phyloP scores from a whole-genome alignment of 139 green algal species.

The Micromonas pusilla region DNA sequence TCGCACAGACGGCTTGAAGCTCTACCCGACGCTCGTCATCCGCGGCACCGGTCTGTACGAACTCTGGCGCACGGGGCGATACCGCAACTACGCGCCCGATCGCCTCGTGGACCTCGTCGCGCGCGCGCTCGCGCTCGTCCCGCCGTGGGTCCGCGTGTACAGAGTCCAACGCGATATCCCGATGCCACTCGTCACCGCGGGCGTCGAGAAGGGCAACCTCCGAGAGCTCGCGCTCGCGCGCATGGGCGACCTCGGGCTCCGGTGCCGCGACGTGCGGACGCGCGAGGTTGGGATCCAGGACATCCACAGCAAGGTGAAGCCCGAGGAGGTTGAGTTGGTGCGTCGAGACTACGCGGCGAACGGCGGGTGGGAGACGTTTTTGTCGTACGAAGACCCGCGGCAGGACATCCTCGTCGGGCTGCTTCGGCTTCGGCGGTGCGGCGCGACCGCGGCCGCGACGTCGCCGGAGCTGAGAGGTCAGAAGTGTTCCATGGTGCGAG shows the following conservation, averaged over 20 bases:
- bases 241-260: conserved; percentile 78
- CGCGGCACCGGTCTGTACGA: conserved; percentile 18
- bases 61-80: conserved; percentile 21
- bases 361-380: conserved; percentile 94
- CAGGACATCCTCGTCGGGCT: conserved; percentile 95
- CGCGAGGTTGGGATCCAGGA: conserved; percentile 94
- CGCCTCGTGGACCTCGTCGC: conserved; percentile 90
- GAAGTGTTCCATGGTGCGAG: conserved; percentile 80
- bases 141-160: conserved; percentile 88
- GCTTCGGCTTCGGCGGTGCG: conserved; percentile 54
- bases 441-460: conserved; percentile 21
- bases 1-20: conserved; percentile 15
- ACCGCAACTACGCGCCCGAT: conserved; percentile 42
- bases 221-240: conserved; percentile 86
- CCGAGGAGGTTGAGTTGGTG: conserved; percentile 88
- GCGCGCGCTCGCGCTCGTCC: conserved; percentile 74
- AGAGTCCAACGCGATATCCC: conserved; percentile 92
- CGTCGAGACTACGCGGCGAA: conserved; percentile 89
- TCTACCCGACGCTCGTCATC: conserved; percentile 14
- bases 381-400: conserved; percentile 83
- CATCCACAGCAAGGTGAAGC: conserved; percentile 77
- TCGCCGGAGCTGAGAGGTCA: conserved; percentile 63
- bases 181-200: conserved; percentile 90
- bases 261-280: conserved; percentile 81
- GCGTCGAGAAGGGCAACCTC: conserved; percentile 88